phyloP scores from a whole-genome alignment of 2,329 filamentous ascomycete species.

The Stachybotrys chartarum region DNA sequence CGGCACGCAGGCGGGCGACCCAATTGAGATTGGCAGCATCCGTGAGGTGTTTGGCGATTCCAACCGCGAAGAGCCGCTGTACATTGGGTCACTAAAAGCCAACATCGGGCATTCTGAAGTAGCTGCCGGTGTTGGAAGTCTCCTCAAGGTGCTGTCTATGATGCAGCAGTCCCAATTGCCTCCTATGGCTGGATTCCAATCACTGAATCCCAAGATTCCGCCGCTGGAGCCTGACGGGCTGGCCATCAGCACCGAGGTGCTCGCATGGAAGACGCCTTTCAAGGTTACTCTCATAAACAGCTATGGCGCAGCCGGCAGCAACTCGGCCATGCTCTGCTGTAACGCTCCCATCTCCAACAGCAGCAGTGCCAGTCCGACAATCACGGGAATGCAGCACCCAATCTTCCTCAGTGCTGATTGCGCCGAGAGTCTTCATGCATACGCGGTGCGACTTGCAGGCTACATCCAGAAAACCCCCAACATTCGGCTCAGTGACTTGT shows the following conservation, averaged over 20 bases:
- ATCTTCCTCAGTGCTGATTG: too few species aligned
- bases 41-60: slow-evolving; percentile 7
- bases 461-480: too few species aligned
- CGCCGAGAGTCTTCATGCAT: too few species aligned
- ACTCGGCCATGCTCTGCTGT: slow-evolving; percentile 9
- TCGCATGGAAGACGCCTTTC: slow-evolving; percentile 11
- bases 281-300: slow-evolving; percentile 24
- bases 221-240: slow-evolving; percentile 8
- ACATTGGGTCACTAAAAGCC: slow-evolving; percentile 22
- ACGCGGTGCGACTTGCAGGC: too few species aligned
- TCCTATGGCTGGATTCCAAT: slow-evolving; percentile 14
- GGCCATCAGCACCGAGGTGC: slow-evolving; percentile 1
- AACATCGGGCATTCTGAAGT: slow-evolving; percentile 21
- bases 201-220: slow-evolving; percentile 20
- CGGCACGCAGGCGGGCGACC: slow-evolving; percentile 39
- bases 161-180: slow-evolving; percentile 16
- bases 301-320: slow-evolving; percentile 23
- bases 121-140: slow-evolving; percentile 17
- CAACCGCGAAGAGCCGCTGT: slow-evolving; percentile 1
- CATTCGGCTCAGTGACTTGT: too few species aligned
- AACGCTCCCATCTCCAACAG: background rate
- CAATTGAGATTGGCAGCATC: slow-evolving; percentile 26
- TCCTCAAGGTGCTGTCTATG: slow-evolving; percentile 25
- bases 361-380: too few species aligned
- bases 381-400: too few species aligned